phyloP scores from a whole-genome alignment of 208 protist genomes.

The Tritrichomonas musculus region DNA sequence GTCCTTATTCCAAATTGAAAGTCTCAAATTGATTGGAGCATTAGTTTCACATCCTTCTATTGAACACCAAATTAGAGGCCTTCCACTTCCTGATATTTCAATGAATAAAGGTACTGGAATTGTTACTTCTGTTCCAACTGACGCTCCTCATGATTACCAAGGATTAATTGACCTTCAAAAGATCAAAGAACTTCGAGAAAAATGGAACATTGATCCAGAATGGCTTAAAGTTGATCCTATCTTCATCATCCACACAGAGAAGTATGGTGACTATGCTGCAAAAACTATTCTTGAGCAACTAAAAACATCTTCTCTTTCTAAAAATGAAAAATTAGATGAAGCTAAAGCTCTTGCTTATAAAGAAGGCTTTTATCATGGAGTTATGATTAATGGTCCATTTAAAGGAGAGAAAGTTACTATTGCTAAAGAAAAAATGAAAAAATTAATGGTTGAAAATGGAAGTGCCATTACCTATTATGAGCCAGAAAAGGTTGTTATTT shows the following conservation, averaged over 20 bases:
- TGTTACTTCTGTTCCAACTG: slow-evolving; percentile 87
- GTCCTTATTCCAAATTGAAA: background rate
- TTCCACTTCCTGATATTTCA: background rate
- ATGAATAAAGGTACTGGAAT: slow-evolving; percentile 81
- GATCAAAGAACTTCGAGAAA: slow-evolving; percentile 44
- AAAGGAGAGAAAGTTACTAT: slow-evolving; percentile 67
- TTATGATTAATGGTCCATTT: slow-evolving; percentile 62
- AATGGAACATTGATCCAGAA: slow-evolving; percentile 70
- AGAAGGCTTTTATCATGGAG: slow-evolving; percentile 93
- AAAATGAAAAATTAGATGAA: slow-evolving; percentile 78
- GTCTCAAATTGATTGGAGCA: background rate
- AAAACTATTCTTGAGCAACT: background rate
- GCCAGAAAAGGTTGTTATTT: slow-evolving; percentile 84
- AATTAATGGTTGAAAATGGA: slow-evolving; percentile 41
- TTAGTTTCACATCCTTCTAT: background rate
- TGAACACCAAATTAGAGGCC: background rate
- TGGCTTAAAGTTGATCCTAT: slow-evolving; percentile 83
- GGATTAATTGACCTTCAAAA: slow-evolving; percentile 81
- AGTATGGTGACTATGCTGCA: slow-evolving; percentile 43
- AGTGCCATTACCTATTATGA: slow-evolving; percentile 69
- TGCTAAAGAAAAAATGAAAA: slow-evolving; percentile 71
- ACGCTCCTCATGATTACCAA: slow-evolving; percentile 98
- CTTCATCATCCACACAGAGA: slow-evolving; percentile 85
- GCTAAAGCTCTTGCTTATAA: slow-evolving; percentile 93
- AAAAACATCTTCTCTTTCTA: slow-evolving; percentile 79